These are phyloP conservation scores for Mikania micrantha DNA, from an alignment of 129 eudicot genomes.

Conservation along the genomic window DNA sequence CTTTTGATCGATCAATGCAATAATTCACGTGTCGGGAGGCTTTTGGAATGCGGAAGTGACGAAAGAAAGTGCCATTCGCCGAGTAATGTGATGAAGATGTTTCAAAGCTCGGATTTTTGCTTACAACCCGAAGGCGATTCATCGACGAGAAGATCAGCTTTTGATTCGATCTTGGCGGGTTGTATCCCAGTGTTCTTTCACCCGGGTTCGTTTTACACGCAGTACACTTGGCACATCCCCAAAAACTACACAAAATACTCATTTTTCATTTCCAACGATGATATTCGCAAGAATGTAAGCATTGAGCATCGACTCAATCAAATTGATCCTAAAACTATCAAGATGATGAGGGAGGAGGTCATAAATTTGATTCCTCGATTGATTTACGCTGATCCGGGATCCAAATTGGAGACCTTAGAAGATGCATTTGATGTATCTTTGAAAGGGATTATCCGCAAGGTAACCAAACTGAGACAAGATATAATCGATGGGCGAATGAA, in stretches of 20 bases:
- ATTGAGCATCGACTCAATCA: neutral
- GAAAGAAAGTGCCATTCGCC: slow-evolving; percentile 47
- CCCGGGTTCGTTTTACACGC: neutral
- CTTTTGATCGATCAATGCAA: slow-evolving; percentile 61
- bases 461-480: slow-evolving; percentile 34
- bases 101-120: slow-evolving; percentile 13
- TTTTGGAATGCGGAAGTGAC: slow-evolving; percentile 27
- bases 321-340: neutral
- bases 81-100: slow-evolving; percentile 32
- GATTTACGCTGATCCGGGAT: slow-evolving; percentile 17
- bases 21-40: slow-evolving; percentile 37
- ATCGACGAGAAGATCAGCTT: slow-evolving; percentile 11
- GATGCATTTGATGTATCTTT: slow-evolving; percentile 25
- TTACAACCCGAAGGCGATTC: slow-evolving; percentile 18
- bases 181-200: slow-evolving; percentile 15
- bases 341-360: slow-evolving; percentile 18
- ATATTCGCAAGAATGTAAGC: slow-evolving; percentile 8
- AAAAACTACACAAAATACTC: neutral
- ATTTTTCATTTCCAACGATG: slow-evolving; percentile 4
- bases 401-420: slow-evolving; percentile 10
- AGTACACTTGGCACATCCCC: slow-evolving; percentile 13
- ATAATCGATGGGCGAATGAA: slow-evolving; percentile 34
- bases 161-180: slow-evolving; percentile 18
- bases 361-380: slow-evolving; percentile 9
- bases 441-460: slow-evolving; percentile 35